Percentiles rank a stretch among this genome's conserved stretches.
Evolutionary conservation across 2,329 filamentous ascomycete species (phyloP).

Genomic region (Aspergillus brasiliensis): DNA sequence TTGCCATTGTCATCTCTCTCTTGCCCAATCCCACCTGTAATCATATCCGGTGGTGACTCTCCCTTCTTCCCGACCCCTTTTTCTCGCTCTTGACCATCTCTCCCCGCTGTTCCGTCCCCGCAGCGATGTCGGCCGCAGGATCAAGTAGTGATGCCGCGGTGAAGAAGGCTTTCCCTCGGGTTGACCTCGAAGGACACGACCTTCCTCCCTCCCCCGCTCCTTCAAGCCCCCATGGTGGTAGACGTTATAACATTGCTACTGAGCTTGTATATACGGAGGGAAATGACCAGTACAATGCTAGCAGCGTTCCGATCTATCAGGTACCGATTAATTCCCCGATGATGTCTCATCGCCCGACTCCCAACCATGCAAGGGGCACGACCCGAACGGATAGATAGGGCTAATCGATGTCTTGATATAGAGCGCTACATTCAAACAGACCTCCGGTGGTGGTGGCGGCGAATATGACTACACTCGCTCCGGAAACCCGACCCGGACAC

Average conservation of each 20-base stretch:
- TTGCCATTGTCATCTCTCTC: slow-evolving; percentile 1
- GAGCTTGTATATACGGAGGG: slow-evolving; percentile 95
- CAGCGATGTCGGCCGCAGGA: slow-evolving; percentile 45
- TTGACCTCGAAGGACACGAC: slow-evolving; percentile 81
- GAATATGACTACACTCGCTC: slow-evolving; percentile 99
- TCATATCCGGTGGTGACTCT: neutral
- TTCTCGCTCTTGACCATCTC: slow-evolving; percentile 16
- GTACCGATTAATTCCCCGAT: slow-evolving; percentile 38
- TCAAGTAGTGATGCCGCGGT: slow-evolving; percentile 32
- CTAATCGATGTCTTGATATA: slow-evolving; percentile 31
- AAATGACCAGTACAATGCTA: slow-evolving; percentile 95
- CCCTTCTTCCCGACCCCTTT: neutral
- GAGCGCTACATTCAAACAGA: slow-evolving; percentile 97
- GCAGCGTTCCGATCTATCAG: slow-evolving; percentile 96
- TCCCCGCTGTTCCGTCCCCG: slow-evolving; percentile 31
- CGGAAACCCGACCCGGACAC: slow-evolving; percentile 92
- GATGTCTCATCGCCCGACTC: neutral
- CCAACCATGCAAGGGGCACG: neutral
- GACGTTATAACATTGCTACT: slow-evolving; percentile 90
- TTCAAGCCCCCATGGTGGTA: slow-evolving; percentile 82
- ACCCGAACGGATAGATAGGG: neutral
- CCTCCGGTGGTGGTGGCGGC: slow-evolving; percentile 73
- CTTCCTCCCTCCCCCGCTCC: slow-evolving; percentile 90
- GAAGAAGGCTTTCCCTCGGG: slow-evolving; percentile 58
- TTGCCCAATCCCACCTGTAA: neutral